Evolutionary conservation across 352 stramenopile genomes (phyloP), one percentile per base, ranked within the genome.

Genomic region (Globisporangium iwayamae): DNA sequence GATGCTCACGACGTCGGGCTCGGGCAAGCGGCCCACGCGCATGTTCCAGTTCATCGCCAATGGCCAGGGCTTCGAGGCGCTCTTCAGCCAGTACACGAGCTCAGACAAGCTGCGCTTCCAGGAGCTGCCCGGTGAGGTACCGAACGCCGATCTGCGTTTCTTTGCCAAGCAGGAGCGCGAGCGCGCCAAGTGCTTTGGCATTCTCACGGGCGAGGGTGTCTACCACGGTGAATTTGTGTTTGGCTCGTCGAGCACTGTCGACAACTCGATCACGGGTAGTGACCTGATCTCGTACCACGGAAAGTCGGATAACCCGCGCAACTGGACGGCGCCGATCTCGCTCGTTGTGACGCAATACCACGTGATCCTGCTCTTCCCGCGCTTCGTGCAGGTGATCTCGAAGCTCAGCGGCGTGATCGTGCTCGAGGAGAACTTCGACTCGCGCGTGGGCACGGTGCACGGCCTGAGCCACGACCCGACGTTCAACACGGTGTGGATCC

Each of bases 291-390:
- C 75, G 47, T 96, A 92, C 56, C 85, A 83, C 3, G 75, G 81
- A 20, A 89, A 92, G 51, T 56, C 72, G 4, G 76, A 88, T 25
- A 78, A 86, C 45, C 70, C 74, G 18, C 71, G 75, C 18, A 71
- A 75, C 46, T 91, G 78, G 71, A 83, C 70, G 1, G 68, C 87
- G 14, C 93, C 93, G 11, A 78, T 97, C 25, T 83, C 90, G 11
- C 83, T 97, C 45, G 87, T 85, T 4, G 81, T 97, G 20, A 97
- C 91, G 9, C 87, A 96, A 68, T 98, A 97, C 67, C 93, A 98
- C 75, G 90, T 97, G 18, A 82, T 98, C 63, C 65, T 97, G 50
- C 65, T 98, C 8, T 98, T 92, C 59, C 83, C 75, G 25, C 77
- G 82, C 13, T 84, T 74, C 50, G 68, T 97, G 22, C 81, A 96